Conservation (phyloP, 768 basidiomycete species). For the Mycena floridula region DNA sequence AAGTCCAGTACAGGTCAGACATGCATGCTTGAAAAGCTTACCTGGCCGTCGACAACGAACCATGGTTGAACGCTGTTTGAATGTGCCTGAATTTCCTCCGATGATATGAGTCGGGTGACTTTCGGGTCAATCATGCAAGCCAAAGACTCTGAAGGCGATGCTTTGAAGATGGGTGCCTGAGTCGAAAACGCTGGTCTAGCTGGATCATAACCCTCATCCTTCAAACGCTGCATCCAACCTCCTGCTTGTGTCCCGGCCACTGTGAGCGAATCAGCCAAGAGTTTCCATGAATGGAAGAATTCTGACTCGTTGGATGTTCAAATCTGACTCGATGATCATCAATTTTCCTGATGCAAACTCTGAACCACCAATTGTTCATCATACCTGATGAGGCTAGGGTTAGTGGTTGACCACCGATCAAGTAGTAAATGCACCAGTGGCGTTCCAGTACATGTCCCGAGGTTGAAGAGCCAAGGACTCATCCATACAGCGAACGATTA, state of each 20-base stretch:
- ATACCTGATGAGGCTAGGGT: neutral
- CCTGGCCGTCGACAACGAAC: constrained; percentile 50
- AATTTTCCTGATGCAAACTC: constrained; percentile 38
- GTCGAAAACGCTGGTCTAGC: constrained; percentile 31
- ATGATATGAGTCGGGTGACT: constrained; percentile 36
- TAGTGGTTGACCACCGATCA: neutral
- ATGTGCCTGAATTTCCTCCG: constrained; percentile 35
- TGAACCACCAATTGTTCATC: constrained; percentile 42
- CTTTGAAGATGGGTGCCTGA: too few relatives aligned
- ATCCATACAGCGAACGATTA: constrained; percentile 51
- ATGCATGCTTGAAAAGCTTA: constrained; percentile 5
- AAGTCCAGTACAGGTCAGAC: neutral
- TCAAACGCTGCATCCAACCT: constrained; percentile 61
- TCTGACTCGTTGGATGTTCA: constrained; percentile 49
- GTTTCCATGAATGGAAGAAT: too few relatives aligned
- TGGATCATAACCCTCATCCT: constrained; percentile 37
- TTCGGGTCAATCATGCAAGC: constrained; percentile 30
- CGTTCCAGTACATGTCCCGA: constrained; percentile 53
- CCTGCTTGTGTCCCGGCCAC: constrained; percentile 37
- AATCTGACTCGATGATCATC: constrained; percentile 32
- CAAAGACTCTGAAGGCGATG: too few relatives aligned
- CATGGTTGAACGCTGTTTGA: constrained; percentile 36
- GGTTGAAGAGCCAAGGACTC: constrained; percentile 45
- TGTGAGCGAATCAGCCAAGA: neutral
- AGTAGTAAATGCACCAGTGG: constrained; percentile 59